A percentile compares a stretch with the other conserved stretches of the same genome.
phyloP scores from a whole-genome alignment of 768 basidiomycete species.

The Filobasidium floriforme region DNA sequence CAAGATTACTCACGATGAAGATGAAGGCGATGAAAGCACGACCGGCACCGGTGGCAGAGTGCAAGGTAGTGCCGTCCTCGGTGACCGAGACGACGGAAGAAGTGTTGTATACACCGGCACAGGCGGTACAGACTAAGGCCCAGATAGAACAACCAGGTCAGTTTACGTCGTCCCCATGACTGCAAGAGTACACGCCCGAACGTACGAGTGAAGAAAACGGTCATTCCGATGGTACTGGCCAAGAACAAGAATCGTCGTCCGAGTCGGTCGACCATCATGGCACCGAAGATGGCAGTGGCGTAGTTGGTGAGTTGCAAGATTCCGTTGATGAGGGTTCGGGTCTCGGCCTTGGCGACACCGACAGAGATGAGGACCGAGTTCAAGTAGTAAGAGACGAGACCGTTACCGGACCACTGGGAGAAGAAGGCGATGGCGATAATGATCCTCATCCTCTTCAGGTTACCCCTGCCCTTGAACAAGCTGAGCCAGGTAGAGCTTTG shows the following conservation, averaged over 20 bases:
- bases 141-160: not conserved
- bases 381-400: slow-evolving; percentile 66
- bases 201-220: slow-evolving; percentile 1
- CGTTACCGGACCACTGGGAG: slow-evolving; percentile 45
- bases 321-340: slow-evolving; percentile 73
- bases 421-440: slow-evolving; percentile 54
- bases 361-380: slow-evolving; percentile 56
- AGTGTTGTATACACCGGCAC: slow-evolving; percentile 12
- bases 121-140: slow-evolving; percentile 9
- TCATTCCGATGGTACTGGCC: slow-evolving; percentile 16
- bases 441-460: slow-evolving; percentile 60
- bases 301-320: slow-evolving; percentile 63
- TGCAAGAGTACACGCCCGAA: not conserved
- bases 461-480: slow-evolving; percentile 60
- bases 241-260: slow-evolving; percentile 62
- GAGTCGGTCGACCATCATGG: slow-evolving; percentile 59
- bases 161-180: not conserved
- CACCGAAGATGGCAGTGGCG: slow-evolving; percentile 49
- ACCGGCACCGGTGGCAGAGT: slow-evolving; percentile 29
- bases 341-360: slow-evolving; percentile 40
- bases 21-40: slow-evolving; percentile 74
- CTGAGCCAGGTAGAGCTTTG: slow-evolving; percentile 51
- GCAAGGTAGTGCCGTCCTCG: slow-evolving; percentile 24
- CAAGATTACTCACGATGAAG: slow-evolving; percentile 50
- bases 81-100: not conserved